Percentiles rank a stretch among this genome's conserved stretches.
phyloP scores from a whole-genome alignment of 805 yeast species.

The Debaryomyces castellii region DNA sequence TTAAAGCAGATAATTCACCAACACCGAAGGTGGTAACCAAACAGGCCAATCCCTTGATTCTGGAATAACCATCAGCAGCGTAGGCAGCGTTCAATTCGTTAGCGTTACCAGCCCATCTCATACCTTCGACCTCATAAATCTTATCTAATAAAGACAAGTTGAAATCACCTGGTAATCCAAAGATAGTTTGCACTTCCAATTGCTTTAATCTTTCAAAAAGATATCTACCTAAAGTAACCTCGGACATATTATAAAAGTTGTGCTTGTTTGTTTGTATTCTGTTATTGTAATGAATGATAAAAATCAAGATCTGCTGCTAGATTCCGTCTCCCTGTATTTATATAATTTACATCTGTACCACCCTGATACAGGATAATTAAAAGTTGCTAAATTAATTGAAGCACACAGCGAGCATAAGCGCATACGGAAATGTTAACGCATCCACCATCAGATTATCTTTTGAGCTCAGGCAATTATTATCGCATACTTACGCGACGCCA shows the following conservation, averaged over 20 bases:
- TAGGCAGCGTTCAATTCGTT: constrained; percentile 88
- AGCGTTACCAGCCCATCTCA: constrained; percentile 90
- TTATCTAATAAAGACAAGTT: constrained; percentile 70
- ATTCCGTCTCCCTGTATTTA: neutral
- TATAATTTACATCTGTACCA: constrained; percentile 4
- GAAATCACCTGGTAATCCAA: constrained; percentile 84
- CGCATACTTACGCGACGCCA: neutral
- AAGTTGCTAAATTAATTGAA: neutral
- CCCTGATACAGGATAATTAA: neutral
- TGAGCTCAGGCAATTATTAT: neutral
- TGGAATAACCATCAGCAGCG: constrained; percentile 86
- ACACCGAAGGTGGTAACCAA: constrained; percentile 87
- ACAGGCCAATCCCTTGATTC: constrained; percentile 75
- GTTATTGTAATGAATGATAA: neutral
- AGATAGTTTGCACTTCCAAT: constrained; percentile 66
- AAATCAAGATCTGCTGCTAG: neutral
- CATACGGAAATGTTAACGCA: neutral
- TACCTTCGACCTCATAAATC: constrained; percentile 68
- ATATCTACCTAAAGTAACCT: constrained; percentile 71
- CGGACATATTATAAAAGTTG: constrained; percentile 23
- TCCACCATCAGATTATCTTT: neutral
- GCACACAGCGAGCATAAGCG: neutral
- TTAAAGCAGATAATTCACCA: constrained; percentile 81
- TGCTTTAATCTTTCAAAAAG: constrained; percentile 78
- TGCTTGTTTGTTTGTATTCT: neutral